Evolutionary conservation across 2,329 filamentous ascomycete species (phyloP).

Genomic region (Hypoxylon rubiginosum): DNA sequence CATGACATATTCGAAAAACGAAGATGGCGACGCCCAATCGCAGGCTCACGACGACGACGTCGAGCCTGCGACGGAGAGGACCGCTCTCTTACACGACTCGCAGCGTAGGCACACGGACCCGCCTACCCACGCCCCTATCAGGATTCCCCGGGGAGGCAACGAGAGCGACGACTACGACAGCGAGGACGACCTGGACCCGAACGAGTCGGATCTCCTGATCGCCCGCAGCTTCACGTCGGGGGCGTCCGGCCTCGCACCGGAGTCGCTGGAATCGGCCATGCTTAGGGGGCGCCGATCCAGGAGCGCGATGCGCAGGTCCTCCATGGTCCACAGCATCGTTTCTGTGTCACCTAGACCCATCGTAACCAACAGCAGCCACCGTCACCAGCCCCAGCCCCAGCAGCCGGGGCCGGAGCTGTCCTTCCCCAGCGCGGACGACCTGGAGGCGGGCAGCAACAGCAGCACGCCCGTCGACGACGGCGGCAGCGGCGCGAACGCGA

Average conservation of each 20-base stretch:
- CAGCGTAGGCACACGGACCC: slow-evolving; percentile 10
- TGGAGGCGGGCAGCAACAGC: slow-evolving; percentile 13
- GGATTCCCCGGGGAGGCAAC: slow-evolving; percentile 22
- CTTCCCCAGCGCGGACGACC: slow-evolving; percentile 4
- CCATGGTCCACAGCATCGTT: slow-evolving; percentile 18
- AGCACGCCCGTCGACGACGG: slow-evolving; percentile 18
- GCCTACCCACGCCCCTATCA: slow-evolving; percentile 13
- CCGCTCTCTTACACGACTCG: slow-evolving; percentile 25
- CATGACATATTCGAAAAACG: slow-evolving; percentile 10
- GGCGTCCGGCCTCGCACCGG: slow-evolving; percentile 58
- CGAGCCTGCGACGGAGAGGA: slow-evolving; percentile 28
- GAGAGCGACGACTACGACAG: slow-evolving; percentile 27
- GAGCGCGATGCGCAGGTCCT: slow-evolving; percentile 29
- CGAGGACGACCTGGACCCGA: slow-evolving; percentile 41
- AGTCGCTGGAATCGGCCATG: slow-evolving; percentile 57
- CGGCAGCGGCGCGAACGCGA: slow-evolving; percentile 3
- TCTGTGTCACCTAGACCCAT: slow-evolving; percentile 27
- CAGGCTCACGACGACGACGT: slow-evolving; percentile 12
- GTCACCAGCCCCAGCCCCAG: slow-evolving; percentile 8
- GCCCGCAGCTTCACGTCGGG: slow-evolving; percentile 57
- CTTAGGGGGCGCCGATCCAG: slow-evolving; percentile 53
- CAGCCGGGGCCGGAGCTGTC: background rate
- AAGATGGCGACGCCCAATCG: slow-evolving; percentile 3
- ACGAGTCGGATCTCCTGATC: slow-evolving; percentile 55
- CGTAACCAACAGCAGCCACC: background rate